phyloP scores from a whole-genome alignment of 495 filamentous ascomycete species.

The Neurospora discreta region DNA sequence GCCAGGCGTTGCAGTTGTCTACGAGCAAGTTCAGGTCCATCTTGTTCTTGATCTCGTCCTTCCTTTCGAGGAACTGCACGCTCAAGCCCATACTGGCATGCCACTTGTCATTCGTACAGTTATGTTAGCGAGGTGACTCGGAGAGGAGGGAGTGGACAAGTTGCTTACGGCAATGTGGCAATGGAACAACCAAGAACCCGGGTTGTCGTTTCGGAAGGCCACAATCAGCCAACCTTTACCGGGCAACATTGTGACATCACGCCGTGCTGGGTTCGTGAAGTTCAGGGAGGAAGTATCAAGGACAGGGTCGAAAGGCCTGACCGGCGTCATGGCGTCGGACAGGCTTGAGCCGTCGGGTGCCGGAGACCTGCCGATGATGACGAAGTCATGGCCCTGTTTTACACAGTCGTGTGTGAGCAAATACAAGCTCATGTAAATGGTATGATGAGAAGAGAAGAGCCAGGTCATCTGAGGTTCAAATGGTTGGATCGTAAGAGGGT shows the following conservation, averaged over 20 bases:
- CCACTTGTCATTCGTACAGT: constrained; percentile 15
- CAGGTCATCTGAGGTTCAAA: background rate
- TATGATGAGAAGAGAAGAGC: background rate
- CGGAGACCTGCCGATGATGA: constrained; percentile 23
- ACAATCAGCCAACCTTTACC: constrained; percentile 32
- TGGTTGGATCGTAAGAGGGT: background rate
- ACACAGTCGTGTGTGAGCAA: constrained; percentile 33
- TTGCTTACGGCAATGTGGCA: constrained; percentile 35
- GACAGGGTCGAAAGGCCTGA: constrained; percentile 14
- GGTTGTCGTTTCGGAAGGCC: constrained; percentile 41
- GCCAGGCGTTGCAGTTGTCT: constrained; percentile 10
- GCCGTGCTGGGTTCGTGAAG: constrained; percentile 20
- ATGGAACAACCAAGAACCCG: constrained; percentile 43
- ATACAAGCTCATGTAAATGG: constrained; percentile 19
- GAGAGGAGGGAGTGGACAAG: background rate
- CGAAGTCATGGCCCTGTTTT: constrained; percentile 11
- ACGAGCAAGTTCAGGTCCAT: constrained; percentile 4
- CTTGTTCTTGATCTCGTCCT: constrained; percentile 1
- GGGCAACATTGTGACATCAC: constrained; percentile 33
- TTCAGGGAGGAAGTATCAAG: constrained; percentile 18
- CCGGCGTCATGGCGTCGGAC: constrained; percentile 8
- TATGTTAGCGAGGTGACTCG: background rate
- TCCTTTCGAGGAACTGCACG: constrained; percentile 33
- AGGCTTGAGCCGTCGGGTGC: constrained; percentile 32
- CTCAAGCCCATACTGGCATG: constrained; percentile 33